phyloP scores from a whole-genome alignment of 441 rosid genomes.

The Erodium texanum region DNA sequence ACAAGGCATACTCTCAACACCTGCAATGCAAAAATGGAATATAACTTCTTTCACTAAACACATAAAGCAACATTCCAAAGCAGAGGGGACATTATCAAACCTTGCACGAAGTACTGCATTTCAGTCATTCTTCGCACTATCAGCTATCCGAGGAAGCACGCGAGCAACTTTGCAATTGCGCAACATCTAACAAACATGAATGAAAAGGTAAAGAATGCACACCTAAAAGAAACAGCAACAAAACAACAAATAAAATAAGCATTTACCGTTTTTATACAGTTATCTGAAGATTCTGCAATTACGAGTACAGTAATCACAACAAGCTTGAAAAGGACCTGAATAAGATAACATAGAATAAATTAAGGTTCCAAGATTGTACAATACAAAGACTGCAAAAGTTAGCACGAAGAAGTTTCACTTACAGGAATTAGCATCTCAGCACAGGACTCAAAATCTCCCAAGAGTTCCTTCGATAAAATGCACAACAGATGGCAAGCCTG shows the following conservation, averaged over 20 bases:
- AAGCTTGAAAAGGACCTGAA: constrained; percentile 99
- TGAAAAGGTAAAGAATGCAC: constrained; percentile 6
- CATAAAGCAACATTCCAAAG: constrained; percentile 13
- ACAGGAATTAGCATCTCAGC: constrained; percentile 96
- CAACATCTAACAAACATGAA: constrained; percentile 57
- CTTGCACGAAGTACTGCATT: constrained; percentile 91
- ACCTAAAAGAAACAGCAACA: constrained; percentile 11
- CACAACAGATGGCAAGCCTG: constrained; percentile 92
- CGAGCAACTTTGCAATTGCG: constrained; percentile 91
- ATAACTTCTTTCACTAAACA: constrained; percentile 16
- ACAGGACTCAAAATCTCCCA: constrained; percentile 89
- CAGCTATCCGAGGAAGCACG: constrained; percentile 88
- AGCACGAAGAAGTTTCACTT: constrained; percentile 23
- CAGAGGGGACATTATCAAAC: constrained; percentile 28
- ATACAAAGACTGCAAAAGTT: constrained; percentile 13
- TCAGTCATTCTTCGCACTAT: constrained; percentile 86
- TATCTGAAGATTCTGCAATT: constrained; percentile 98
- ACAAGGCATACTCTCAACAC: constrained; percentile 89
- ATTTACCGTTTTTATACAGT: constrained; percentile 90
- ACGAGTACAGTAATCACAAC: constrained; percentile 99
- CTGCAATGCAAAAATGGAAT: constrained; percentile 32
- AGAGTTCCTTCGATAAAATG: constrained; percentile 87
- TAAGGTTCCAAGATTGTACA: constrained; percentile 11
- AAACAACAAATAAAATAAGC: constrained; percentile 3
- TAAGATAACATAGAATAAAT: constrained; percentile 32